A percentile compares a stretch with the other conserved stretches of the same genome.
These are phyloP conservation scores for Leishmania guyanensis DNA, from an alignment of 208 protist genomes.

Conservation along the genomic window DNA sequence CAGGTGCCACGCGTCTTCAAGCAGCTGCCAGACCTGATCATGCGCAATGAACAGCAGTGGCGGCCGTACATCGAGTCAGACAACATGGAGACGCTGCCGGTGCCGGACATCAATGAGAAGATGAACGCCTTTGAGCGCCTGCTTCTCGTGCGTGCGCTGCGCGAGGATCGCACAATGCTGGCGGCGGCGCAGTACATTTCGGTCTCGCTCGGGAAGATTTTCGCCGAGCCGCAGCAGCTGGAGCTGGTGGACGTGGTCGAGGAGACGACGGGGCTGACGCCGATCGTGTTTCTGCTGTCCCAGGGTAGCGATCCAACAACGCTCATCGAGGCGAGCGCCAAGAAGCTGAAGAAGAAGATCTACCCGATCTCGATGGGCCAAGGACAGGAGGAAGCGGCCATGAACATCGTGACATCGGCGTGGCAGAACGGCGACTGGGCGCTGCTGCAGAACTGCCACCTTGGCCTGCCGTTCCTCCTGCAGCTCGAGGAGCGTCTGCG, in stretches of 20 bases:
- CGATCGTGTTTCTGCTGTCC: slow-evolving; percentile 96
- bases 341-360: slow-evolving; percentile 95
- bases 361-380: slow-evolving; percentile 98
- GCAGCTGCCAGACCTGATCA: slow-evolving; percentile 94
- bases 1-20: slow-evolving; percentile 92
- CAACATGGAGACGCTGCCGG: slow-evolving; percentile 84
- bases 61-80: slow-evolving; percentile 95
- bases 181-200: slow-evolving; percentile 93
- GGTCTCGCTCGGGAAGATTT: slow-evolving; percentile 92
- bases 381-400: slow-evolving; percentile 96
- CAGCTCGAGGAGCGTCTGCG: slow-evolving; percentile 91
- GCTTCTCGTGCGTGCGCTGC: slow-evolving; percentile 94
- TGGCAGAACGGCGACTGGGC: slow-evolving; percentile 95
- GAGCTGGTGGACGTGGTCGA: slow-evolving; percentile 91
- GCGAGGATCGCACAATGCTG: slow-evolving; percentile 96
- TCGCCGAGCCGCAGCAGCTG: slow-evolving; percentile 90
- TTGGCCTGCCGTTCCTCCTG: slow-evolving; percentile 92
- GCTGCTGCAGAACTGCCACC: slow-evolving; percentile 97
- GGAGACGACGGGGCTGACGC: slow-evolving; percentile 88
- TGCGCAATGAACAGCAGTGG: slow-evolving; percentile 94
- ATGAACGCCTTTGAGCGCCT: slow-evolving; percentile 94
- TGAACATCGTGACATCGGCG: slow-evolving; percentile 85
- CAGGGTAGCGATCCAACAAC: slow-evolving; percentile 97
- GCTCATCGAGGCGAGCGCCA: slow-evolving; percentile 94
- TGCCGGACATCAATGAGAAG: slow-evolving; percentile 94